Percentiles rank a stretch among this genome's conserved stretches.
phyloP scores from a whole-genome alignment of 2,329 filamentous ascomycete genomes.

The Colletotrichum liaoningense region DNA sequence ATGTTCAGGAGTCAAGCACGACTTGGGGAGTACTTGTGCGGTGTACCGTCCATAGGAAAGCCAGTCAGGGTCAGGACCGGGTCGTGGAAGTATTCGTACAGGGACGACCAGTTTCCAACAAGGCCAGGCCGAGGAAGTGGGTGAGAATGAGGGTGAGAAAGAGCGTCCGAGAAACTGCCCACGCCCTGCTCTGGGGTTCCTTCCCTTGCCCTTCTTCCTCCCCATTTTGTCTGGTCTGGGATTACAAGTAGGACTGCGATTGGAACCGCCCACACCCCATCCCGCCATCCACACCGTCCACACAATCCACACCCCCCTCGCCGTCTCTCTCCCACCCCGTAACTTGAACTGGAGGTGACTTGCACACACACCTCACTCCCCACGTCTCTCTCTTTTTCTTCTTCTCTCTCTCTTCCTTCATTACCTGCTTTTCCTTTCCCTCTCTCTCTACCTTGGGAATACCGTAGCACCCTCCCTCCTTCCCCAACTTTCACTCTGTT shows the following conservation, averaged over 20 bases:
- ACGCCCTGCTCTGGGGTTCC: conserved; percentile 1
- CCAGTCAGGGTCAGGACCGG: neutral
- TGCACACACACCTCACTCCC: neutral
- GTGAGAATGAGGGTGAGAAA: neutral
- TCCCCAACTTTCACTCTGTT: conserved; percentile 18
- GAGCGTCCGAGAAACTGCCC: conserved; percentile 1
- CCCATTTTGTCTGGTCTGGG: neutral
- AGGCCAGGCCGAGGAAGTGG: neutral
- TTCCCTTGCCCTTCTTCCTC: conserved; percentile 17
- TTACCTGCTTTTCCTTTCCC: conserved; percentile 5
- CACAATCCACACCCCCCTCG: conserved; percentile 24
- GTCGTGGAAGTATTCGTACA: neutral
- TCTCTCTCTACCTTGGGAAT: neutral
- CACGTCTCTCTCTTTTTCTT: conserved; percentile 13
- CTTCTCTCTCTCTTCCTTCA: conserved; percentile 16
- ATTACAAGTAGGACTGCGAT: neutral
- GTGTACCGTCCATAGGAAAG: neutral
- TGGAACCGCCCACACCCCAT: neutral
- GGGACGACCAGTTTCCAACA: neutral
- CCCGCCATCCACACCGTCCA: conserved; percentile 30
- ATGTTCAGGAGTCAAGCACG: neutral
- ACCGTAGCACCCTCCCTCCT: conserved; percentile 8
- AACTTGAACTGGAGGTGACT: neutral
- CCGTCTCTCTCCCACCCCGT: conserved; percentile 12
- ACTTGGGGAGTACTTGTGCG: neutral